Percentiles rank a stretch among this genome's conserved stretches.
These are phyloP conservation scores for Toxoplasma gondii DNA, from an alignment of 169 alveolate species.

Conservation along the genomic window DNA sequence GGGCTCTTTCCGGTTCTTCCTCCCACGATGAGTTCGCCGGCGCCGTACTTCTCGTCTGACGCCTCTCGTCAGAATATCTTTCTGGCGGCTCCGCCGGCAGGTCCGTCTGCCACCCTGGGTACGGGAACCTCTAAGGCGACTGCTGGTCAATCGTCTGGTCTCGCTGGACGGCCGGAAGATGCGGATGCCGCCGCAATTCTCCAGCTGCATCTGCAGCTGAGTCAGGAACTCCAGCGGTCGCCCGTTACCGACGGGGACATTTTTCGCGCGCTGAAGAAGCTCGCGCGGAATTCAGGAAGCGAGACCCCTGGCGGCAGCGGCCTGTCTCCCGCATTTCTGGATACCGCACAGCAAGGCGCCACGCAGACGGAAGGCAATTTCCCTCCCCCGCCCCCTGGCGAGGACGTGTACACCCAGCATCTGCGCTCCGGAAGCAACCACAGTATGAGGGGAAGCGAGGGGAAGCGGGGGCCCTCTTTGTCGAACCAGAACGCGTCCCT, in stretches of 20 bases:
- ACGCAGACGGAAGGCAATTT: neutral
- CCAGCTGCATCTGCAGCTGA: constrained; percentile 18
- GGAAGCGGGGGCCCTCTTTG: neutral
- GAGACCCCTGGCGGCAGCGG: neutral
- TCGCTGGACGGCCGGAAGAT: neutral
- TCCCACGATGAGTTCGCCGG: neutral
- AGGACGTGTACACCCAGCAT: neutral
- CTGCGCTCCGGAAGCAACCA: neutral
- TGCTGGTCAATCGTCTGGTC: neutral
- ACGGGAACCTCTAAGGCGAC: neutral
- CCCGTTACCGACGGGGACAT: neutral
- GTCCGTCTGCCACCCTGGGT: neutral
- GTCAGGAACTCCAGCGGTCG: neutral
- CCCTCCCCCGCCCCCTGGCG: neutral
- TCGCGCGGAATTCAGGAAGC: neutral
- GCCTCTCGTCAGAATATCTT: neutral
- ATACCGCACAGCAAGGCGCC: neutral
- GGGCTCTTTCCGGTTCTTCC: neutral
- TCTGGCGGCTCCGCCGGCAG: neutral
- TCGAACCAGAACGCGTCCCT: neutral
- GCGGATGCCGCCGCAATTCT: neutral
- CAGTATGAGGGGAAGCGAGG: neutral
- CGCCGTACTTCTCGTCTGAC: neutral
- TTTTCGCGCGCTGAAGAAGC: constrained; percentile 3
- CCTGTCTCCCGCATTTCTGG: neutral